phyloP scores from a whole-genome alignment of 2,329 filamentous ascomycete species.

The Aspergillus pseudonomiae region DNA sequence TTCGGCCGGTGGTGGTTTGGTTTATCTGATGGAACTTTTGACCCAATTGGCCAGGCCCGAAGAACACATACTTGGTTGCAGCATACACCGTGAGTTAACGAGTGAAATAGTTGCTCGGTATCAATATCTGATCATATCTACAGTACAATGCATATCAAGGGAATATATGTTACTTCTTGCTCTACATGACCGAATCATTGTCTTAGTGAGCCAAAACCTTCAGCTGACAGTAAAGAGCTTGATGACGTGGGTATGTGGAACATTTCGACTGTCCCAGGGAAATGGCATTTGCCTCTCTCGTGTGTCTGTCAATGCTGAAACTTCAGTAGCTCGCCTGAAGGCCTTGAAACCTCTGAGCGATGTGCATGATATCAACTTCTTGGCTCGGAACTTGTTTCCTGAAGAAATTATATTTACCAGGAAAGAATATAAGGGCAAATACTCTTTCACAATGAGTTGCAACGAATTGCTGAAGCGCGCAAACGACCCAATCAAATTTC shows the following conservation, averaged over 20 bases:
- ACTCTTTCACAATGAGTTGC: too few relatives aligned
- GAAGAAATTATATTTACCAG: too few relatives aligned
- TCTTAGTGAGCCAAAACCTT: neutral
- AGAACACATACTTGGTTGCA: too few relatives aligned
- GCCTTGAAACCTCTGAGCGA: neutral
- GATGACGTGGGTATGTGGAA: neutral
- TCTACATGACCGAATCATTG: neutral
- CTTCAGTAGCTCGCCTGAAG: neutral
- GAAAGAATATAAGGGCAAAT: too few relatives aligned
- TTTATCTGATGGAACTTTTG: neutral
- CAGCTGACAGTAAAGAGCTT: neutral
- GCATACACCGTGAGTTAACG: neutral
- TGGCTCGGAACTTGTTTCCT: too few relatives aligned
- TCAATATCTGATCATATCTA: neutral
- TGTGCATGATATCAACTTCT: too few relatives aligned
- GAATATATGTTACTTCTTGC: neutral
- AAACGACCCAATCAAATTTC: too few relatives aligned
- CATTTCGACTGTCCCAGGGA: neutral
- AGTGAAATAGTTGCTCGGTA: neutral
- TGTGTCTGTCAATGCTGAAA: neutral
- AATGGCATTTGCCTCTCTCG: neutral
- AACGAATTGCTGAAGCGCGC: too few relatives aligned
- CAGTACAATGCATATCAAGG: neutral
- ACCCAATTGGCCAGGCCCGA: neutral
- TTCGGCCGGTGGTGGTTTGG: neutral